Evolutionary conservation across 139 green algal genomes (phyloP), one percentile per base, ranked within the genome.

Genomic region (Yamagishiella unicocca): DNA sequence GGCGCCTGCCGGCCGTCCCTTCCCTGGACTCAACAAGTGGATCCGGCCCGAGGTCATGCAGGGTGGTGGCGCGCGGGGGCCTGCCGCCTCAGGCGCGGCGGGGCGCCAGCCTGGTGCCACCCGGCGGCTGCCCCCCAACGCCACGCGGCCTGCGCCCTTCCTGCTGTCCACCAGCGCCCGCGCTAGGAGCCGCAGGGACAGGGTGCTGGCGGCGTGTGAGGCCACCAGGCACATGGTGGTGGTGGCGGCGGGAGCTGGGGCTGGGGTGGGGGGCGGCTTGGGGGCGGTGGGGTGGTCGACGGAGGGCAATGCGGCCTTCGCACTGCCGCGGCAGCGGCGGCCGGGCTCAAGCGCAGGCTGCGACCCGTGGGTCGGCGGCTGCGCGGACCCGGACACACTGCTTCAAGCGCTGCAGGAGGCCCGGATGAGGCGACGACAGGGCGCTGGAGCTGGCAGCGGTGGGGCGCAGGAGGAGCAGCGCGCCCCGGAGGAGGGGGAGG

Each of bases 11-110:
- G 37, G 33, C 31, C 77, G 55, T 9, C 55, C 77, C 29, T 86
- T 86, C 43, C 80, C 80, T 21, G 80, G 80, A 62, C 80, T 86
- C n/a, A 86, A 86, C 80, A 67, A 68, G 24, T 86, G 64, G 62
- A 67, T 86, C 22, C 64, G 80, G 1, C 80, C 80, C 2, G 46
- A 58, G 50, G 75, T 83, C 14, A 42, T 82, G 73, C 73, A 24
- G n/a, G 43, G 45, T 58, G 50, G 50, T 58, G 50, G 50, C 55
- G 55, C 21, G 55, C 55, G 66, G 71, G 3, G 19, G 71, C 40
- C 27, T 75, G 37, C 71, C 22, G 73, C 74, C 2, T 45, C 53
- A 50, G 53, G 53, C 9, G 31, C 3, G 33, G 68, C 42, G 45
- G 64, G 2, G n/a, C 4, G 3, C 2, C 33, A 14, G 40, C 40